Evolutionary conservation across 2,329 filamentous ascomycete species (phyloP), one percentile per base, ranked within the genome.

Genomic region (Alternaria tenuissima): DNA sequence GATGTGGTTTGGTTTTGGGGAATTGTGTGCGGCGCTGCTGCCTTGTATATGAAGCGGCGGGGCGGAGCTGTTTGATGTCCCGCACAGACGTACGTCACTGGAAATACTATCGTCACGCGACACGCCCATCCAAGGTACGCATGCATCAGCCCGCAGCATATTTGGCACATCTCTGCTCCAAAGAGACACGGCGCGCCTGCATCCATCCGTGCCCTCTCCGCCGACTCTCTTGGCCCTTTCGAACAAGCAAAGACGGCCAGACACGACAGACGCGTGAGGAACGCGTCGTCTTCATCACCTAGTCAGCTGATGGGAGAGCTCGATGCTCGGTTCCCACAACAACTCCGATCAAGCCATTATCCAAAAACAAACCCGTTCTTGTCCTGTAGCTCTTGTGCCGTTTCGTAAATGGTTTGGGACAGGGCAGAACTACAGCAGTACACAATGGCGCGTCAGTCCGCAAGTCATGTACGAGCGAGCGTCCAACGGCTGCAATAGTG

Each of bases 11-110:
- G 28, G 9, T 30, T 30, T 11, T 30, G 9, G 28, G 9, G 38
- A 42, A 14, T 47, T 24, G 28, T 18, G 20, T 48, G 36, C 20
- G 20, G 53, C 42, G 56, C 43, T 53, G 59, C 46, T 64, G 64
- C 62, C 62, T 66, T 59, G 51, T 63, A 58, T 61, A 56, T 61
- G 52, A 56, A 52, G 58, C 11, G 34, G 53, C 47, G 58, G 55
- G 51, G 54, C 52, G 60, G 61, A 46, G 52, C 52, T 52, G 57
- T 60, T 60, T 57, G 54, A 53, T 30, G 6, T 53, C 30, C 49
- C 20, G 47, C 61, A 57, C 61, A 52, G 58, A 57, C 59, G 43
- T 62, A 65, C 63, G 63, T 65, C 63, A 65, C 54, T 22, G 47
- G 54, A 52, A 63, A 61, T 53, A 14, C 28, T 20, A 34, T 28